Evolutionary conservation across 768 basidiomycete species (phyloP).

Genomic region (Podaxis sp.): DNA sequence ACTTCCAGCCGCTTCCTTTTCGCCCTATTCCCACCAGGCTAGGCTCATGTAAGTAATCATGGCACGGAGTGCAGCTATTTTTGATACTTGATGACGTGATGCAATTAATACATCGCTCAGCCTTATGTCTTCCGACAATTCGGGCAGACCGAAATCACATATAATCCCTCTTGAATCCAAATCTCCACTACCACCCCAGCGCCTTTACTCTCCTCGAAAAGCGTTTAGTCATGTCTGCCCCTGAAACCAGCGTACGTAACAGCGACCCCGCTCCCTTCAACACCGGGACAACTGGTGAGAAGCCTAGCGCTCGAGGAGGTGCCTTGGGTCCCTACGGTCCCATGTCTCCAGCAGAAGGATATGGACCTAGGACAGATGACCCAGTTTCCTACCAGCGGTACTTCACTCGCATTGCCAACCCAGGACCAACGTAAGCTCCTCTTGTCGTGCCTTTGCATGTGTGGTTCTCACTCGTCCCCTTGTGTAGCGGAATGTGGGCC

Average conservation of each 20-base stretch:
- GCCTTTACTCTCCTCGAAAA: neutral
- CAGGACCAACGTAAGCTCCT: conserved; percentile 11
- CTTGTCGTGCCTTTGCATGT: neutral
- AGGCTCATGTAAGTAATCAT: no score
- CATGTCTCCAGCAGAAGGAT: conserved; percentile 11
- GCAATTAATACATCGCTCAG: no score
- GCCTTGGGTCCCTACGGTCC: conserved; percentile 7
- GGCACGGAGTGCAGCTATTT: neutral
- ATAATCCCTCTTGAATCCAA: neutral
- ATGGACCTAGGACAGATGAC: conserved; percentile 12
- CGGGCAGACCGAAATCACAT: neutral
- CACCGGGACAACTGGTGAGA: conserved; percentile 1
- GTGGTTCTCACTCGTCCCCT: neutral
- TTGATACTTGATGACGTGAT: no score
- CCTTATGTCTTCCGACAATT: neutral
- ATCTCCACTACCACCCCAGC: neutral
- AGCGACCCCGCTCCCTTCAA: conserved; percentile 3
- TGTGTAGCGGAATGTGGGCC: conserved; percentile 45
- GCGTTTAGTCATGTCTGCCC: neutral
- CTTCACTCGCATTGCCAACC: conserved; percentile 14
- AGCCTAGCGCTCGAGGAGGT: conserved; percentile 5
- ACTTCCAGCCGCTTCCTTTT: neutral
- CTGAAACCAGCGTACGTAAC: neutral
- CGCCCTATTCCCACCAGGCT: neutral
- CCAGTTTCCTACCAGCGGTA: conserved; percentile 15